phyloP scores from a whole-genome alignment of 2,329 filamentous ascomycete genomes.

The Aspergillus transmontanensis region DNA sequence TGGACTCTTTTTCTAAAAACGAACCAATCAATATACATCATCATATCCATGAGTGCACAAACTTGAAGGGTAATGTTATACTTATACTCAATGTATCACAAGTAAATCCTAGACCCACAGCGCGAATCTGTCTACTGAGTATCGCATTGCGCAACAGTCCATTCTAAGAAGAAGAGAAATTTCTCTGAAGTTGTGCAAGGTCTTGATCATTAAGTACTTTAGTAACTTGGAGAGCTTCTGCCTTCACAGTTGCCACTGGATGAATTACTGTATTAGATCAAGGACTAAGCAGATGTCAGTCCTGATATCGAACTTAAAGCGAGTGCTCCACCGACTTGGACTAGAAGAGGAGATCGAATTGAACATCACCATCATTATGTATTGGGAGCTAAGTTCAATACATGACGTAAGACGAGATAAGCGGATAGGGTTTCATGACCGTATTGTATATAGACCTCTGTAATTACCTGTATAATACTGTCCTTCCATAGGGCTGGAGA shows the following conservation, averaged over 20 bases:
- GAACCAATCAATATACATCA: too few species aligned
- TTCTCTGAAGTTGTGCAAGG: neutral
- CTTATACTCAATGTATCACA: neutral
- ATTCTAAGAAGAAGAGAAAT: neutral
- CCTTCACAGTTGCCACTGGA: neutral
- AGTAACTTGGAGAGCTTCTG: too few species aligned
- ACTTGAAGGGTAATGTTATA: neutral
- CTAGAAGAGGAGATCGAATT: neutral
- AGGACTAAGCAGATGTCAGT: neutral
- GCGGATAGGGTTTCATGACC: neutral
- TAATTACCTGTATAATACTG: neutral
- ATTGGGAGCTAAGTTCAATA: neutral
- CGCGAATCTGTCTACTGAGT: neutral
- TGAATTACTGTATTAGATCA: neutral
- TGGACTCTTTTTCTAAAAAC: too few species aligned
- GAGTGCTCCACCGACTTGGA: too few species aligned
- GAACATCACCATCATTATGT: neutral
- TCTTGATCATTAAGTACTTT: too few species aligned
- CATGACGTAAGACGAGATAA: slow-evolving; percentile 3
- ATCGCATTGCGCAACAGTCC: neutral
- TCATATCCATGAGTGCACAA: too few species aligned
- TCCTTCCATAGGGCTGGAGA: neutral
- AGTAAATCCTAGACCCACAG: neutral
- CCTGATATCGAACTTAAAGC: neutral
- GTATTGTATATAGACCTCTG: neutral